Conservation (phyloP, 2,329 filamentous ascomycete genomes). For the Penicillium sp. region DNA sequence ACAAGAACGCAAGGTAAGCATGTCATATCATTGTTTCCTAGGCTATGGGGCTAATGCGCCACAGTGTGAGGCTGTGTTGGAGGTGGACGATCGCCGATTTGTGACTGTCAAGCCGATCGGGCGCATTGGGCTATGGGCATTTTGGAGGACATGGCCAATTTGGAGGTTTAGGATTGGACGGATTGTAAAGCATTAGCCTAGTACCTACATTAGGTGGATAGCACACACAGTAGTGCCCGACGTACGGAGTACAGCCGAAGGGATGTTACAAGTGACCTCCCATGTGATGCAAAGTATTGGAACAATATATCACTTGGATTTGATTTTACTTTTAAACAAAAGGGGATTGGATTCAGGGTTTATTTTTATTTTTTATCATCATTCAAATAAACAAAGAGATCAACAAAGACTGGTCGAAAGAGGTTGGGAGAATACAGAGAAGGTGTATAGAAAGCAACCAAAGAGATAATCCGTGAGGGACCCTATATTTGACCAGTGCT, state of each 20-base stretch:
- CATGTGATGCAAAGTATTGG: too few species aligned
- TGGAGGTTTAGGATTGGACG: conserved; percentile 54
- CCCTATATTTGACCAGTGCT: neutral
- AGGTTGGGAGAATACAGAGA: too few species aligned
- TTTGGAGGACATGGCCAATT: conserved; percentile 71
- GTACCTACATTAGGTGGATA: conserved; percentile 7
- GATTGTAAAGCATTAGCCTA: neutral
- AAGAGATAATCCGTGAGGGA: too few species aligned
- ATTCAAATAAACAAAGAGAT: too few species aligned
- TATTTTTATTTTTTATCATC: too few species aligned
- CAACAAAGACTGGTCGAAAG: too few species aligned
- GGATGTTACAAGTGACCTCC: conserved; percentile 1
- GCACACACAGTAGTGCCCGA: conserved; percentile 4
- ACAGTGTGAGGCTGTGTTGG: conserved; percentile 19
- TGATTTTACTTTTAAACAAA: too few species aligned
- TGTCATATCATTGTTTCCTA: neutral
- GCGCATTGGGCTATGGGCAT: conserved; percentile 78
- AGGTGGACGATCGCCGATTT: conserved; percentile 51
- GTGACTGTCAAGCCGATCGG: conserved; percentile 65
- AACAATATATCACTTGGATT: too few species aligned
- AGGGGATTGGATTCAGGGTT: too few species aligned
- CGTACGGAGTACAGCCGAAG: neutral
- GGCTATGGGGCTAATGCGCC: conserved; percentile 20
- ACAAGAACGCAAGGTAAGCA: conserved; percentile 16
- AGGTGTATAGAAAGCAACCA: too few species aligned